Evolutionary conservation across 371 early-diverging fungal species (phyloP).

Genomic region (Zychaea mexicana): DNA sequence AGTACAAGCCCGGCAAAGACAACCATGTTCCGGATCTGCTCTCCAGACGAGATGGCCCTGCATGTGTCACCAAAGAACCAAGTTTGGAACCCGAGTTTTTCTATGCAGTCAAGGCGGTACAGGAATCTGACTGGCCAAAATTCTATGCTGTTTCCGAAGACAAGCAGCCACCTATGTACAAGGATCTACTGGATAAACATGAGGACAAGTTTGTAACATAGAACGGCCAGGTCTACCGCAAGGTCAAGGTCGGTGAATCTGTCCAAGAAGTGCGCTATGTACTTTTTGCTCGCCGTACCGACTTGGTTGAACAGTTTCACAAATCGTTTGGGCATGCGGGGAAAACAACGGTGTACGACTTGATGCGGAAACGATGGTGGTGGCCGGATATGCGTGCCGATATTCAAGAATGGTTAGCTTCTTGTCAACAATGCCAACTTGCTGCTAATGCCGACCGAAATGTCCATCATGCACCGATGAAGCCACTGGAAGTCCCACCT

Average conservation of each 20-base stretch:
- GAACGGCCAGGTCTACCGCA: not conserved
- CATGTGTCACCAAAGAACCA: not conserved
- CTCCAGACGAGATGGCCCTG: slow-evolving; percentile 13
- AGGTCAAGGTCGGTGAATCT: not conserved
- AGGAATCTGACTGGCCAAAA: slow-evolving; percentile 10
- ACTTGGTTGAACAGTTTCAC: slow-evolving; percentile 19
- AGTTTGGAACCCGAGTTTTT: slow-evolving; percentile 8
- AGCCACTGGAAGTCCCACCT: not conserved
- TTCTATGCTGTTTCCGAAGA: not conserved
- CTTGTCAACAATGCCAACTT: slow-evolving; percentile 30
- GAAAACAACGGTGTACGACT: slow-evolving; percentile 8
- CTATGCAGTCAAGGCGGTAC: not conserved
- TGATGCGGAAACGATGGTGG: slow-evolving; percentile 24
- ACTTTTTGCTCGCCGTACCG: slow-evolving; percentile 3
- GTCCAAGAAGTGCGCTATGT: slow-evolving; percentile 6
- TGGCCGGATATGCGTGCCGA: slow-evolving; percentile 25
- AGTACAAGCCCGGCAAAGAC: slow-evolving; percentile 28
- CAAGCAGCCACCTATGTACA: not conserved
- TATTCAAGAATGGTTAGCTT: slow-evolving; percentile 13
- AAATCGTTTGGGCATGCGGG: slow-evolving; percentile 26
- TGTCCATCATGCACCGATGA: slow-evolving; percentile 16
- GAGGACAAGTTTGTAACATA: slow-evolving; percentile 1
- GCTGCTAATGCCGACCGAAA: not conserved
- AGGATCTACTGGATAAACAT: not conserved
- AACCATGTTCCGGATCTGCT: slow-evolving; percentile 30